Conservation (phyloP, 768 basidiomycete species). For the Hemileccinum rubropunctum region DNA sequence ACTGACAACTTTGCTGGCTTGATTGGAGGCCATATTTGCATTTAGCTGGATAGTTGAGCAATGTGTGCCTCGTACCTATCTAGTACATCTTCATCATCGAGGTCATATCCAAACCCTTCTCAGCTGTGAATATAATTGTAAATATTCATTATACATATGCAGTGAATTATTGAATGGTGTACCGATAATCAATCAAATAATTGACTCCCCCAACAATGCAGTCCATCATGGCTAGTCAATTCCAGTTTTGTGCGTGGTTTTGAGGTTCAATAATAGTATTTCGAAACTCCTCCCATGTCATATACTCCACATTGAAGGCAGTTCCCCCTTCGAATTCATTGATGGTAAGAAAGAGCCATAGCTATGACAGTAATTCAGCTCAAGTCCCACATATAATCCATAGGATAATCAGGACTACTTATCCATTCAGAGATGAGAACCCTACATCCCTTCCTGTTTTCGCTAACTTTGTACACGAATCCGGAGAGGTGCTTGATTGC, state of each 20-base stretch:
- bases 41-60: neutral
- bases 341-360: too few relatives aligned
- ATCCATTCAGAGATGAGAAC: neutral
- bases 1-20: neutral
- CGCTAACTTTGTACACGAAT: neutral
- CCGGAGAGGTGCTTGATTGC: neutral
- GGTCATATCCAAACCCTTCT: too few relatives aligned
- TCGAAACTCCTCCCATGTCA: too few relatives aligned
- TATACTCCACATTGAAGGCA: neutral
- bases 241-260: neutral
- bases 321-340: neutral
- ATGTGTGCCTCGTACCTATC: neutral
- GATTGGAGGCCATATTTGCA: conserved; percentile 2
- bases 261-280: too few relatives aligned
- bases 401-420: too few relatives aligned
- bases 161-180: too few relatives aligned
- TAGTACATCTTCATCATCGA: neutral
- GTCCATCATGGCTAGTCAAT: neutral
- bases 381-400: too few relatives aligned
- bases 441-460: neutral
- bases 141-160: too few relatives aligned
- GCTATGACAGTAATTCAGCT: too few relatives aligned
- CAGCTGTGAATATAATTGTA: too few relatives aligned
- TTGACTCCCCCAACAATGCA: neutral
- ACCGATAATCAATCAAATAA: neutral